These are phyloP conservation scores for Hypholoma sublateritium DNA, from an alignment of 768 basidiomycete genomes.

Conservation along the genomic window DNA sequence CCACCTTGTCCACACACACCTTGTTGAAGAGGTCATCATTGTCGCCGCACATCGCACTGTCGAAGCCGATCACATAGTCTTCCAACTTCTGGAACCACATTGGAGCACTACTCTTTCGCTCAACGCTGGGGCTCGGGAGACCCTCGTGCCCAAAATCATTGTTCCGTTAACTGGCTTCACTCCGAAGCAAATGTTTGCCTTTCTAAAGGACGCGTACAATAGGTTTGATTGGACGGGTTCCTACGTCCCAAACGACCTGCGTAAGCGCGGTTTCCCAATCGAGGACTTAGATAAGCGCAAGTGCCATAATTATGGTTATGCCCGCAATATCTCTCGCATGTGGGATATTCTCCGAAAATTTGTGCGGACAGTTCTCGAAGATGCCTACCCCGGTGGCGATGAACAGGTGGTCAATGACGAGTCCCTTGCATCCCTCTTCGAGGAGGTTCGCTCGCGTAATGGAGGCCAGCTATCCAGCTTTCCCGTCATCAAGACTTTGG, in stretches of 20 bases:
- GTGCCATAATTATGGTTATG: conserved; percentile 30
- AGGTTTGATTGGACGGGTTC: conserved; percentile 24
- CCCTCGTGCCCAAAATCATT: conserved; percentile 26
- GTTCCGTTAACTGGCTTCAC: conserved; percentile 19
- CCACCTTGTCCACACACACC: conserved; percentile 29
- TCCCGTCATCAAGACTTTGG: conserved; percentile 24
- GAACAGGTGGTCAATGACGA: conserved; percentile 18
- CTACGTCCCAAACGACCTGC: conserved; percentile 28
- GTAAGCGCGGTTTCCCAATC: conserved; percentile 26
- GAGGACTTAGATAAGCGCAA: conserved; percentile 20
- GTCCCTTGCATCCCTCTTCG: conserved; percentile 19
- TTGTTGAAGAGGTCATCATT: conserved; percentile 30
- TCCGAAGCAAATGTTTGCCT: conserved; percentile 12
- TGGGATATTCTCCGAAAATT: conserved; percentile 27
- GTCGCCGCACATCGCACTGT: conserved; percentile 28
- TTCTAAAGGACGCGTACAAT: conserved; percentile 21
- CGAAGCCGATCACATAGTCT: conserved; percentile 20
- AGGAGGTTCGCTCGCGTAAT: conserved; percentile 18
- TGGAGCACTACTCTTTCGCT: conserved; percentile 29
- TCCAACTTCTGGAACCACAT: conserved; percentile 24
- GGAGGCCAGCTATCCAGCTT: conserved; percentile 24
- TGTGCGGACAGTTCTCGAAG: conserved; percentile 18
- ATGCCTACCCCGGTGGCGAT: conserved; percentile 19
- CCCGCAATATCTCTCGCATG: conserved; percentile 22
- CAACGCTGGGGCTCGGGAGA: conserved; percentile 23